Percentiles rank a stretch among this genome's conserved stretches.
These are phyloP conservation scores for Solanum sejunctum DNA, from an alignment of 257 asterid genomes.

Conservation along the genomic window DNA sequence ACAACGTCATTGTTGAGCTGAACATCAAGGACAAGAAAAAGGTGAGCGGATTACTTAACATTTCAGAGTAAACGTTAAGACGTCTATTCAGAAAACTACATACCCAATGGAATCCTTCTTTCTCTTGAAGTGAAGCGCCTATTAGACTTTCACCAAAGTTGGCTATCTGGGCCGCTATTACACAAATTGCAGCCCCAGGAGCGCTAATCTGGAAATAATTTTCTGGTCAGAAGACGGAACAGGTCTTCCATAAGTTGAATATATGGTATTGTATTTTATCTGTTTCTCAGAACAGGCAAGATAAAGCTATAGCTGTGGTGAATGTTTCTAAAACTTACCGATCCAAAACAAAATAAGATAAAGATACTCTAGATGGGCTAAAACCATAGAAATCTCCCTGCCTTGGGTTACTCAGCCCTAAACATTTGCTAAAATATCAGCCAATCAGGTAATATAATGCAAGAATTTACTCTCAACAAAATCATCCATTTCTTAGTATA, in stretches of 20 bases:
- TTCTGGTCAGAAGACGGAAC: not conserved
- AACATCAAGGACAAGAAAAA: not conserved
- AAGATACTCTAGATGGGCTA: not conserved
- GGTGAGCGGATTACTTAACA: not conserved
- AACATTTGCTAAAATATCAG: not conserved
- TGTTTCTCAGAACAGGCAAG: not conserved
- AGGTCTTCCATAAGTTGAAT: not conserved
- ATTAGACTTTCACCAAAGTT: slow-evolving; percentile 90
- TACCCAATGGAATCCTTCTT: slow-evolving; percentile 51
- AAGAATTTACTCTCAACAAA: not conserved
- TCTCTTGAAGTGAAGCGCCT: slow-evolving; percentile 63
- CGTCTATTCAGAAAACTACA: not conserved
- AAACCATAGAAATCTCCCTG: not conserved
- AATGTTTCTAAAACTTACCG: not conserved
- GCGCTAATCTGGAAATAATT: slow-evolving; percentile 32
- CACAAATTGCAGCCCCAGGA: slow-evolving; percentile 47
- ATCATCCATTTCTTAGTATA: not conserved
- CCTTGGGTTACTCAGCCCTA: not conserved
- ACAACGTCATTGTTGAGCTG: slow-evolving; percentile 82
- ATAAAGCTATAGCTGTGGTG: not conserved
- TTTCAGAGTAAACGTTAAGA: not conserved
- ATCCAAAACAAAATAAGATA: not conserved
- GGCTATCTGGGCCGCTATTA: slow-evolving; percentile 91
- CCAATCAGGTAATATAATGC: not conserved
- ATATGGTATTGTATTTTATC: not conserved